A percentile compares a stretch with the other conserved stretches of the same genome.
These are phyloP conservation scores for Clavispora asparagi DNA, from an alignment of 805 yeast species.

Conservation along the genomic window DNA sequence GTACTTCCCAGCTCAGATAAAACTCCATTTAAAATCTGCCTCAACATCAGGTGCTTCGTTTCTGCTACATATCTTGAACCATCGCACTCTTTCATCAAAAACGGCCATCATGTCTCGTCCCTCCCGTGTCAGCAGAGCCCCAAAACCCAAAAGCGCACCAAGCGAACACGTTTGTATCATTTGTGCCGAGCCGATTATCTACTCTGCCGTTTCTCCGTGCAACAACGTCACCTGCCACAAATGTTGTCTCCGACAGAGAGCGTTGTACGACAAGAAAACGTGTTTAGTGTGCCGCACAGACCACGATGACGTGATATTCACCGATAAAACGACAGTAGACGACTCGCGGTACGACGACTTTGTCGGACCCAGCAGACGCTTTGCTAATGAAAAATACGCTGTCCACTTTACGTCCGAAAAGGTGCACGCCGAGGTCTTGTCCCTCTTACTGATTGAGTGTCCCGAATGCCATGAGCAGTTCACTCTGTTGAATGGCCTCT, in stretches of 20 bases:
- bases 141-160: conserved; percentile 3
- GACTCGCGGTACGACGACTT: conserved; percentile 33
- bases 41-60: too few relatives aligned
- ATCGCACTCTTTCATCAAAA: too few relatives aligned
- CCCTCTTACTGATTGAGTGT: conserved; percentile 54
- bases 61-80: too few relatives aligned
- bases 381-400: conserved; percentile 42
- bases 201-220: conserved; percentile 74
- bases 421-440: conserved; percentile 45
- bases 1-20: too few relatives aligned
- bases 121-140: not conserved
- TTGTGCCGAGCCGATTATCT: conserved; percentile 70
- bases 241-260: conserved; percentile 81
- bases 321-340: conserved; percentile 37
- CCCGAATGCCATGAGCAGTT: conserved; percentile 43
- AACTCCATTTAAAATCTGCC: too few relatives aligned
- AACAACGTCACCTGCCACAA: conserved; percentile 77
- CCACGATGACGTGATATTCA: conserved; percentile 50
- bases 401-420: conserved; percentile 53
- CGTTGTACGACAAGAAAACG: conserved; percentile 62
- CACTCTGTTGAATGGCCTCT: conserved; percentile 49
- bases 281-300: conserved; percentile 86
- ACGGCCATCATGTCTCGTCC: not conserved
- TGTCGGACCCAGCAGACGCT: conserved; percentile 23
- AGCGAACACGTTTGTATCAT: conserved; percentile 62